Base-by-base conservation (phyloP, 106 monocot species). In the Amphibolis antarctica region DNA sequence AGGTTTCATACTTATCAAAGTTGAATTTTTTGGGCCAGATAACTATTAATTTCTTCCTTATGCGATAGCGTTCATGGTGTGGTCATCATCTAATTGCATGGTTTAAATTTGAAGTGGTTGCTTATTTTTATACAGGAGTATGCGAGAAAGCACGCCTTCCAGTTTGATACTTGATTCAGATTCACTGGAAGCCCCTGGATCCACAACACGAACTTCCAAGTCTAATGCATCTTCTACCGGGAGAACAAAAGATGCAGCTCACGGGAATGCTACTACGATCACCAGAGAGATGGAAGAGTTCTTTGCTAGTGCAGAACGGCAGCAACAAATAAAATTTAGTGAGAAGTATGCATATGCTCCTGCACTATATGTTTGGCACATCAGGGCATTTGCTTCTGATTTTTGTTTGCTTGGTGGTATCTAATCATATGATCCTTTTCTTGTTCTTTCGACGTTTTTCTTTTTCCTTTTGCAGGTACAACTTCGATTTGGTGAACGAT, bases 201-300 rank as follows among this genome's bases (percentile, higher is more conserved):
- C 79, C 20, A 69, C 65, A 30, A 74, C 59, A 11, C 63, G 60
- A 48, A 44, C 44, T 13, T 23, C 60, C 42, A 48, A 59, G 12
- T 73, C 78, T 26, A 44, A 62, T 18, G 58, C 56, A 30, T 30
- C 49, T 7, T 28, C 47, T 17, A 62, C 23, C 42, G 46, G 70
- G 28, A 75, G 75, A 53, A 29, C 31, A 11, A 69, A 43, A 30
- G 65, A 23, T 36, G 50, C 51, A 27, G 19, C 26, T 12, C 36
- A 23, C 30, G 21, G 12, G 21, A 71, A 61, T 21, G 61, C 62
- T 28, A 74, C 74, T 14, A 66, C 60, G n/a, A n/a, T n/a, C 20
- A 10, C 74, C 24, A 44, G 48, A 15, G 80, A 80, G 24, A 80
- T 80, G 70, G 80, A 80, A 18, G 75, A 80, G 7, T 66, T 80